Evolutionary conservation across 441 rosid species (phyloP).

Genomic region (Arabidopsis hybrid): DNA sequence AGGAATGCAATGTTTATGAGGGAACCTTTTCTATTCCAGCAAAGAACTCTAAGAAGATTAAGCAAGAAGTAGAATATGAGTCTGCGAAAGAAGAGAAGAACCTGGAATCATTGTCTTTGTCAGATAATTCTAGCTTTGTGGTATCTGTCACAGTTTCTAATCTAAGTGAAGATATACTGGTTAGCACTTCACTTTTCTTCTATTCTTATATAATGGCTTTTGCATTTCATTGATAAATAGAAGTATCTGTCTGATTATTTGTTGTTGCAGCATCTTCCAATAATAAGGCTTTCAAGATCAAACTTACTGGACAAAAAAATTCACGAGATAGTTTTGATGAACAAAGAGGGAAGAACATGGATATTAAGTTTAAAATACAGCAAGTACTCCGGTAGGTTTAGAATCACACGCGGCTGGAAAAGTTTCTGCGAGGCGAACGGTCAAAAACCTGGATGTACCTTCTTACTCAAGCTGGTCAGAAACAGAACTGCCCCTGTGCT

Average conservation of each 20-base stretch:
- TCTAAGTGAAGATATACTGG: not conserved
- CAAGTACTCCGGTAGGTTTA: not conserved
- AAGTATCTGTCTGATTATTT: not conserved
- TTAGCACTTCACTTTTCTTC: not conserved
- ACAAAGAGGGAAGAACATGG: constrained; percentile 1
- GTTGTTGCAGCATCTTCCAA: constrained; percentile 4
- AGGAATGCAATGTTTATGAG: too few relatives aligned
- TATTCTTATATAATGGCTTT: not conserved
- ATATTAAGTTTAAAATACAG: not conserved
- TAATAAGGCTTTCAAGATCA: not conserved
- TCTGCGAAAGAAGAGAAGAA: not conserved
- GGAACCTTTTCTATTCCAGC: too few relatives aligned
- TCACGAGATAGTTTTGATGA: not conserved
- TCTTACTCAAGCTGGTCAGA: not conserved
- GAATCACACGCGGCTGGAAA: not conserved
- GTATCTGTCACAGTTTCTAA: not conserved
- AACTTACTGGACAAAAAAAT: not conserved
- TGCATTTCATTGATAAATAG: not conserved
- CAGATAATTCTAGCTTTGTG: not conserved
- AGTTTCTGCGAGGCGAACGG: constrained; percentile 6
- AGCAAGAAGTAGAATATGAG: constrained; percentile 1
- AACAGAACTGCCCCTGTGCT: not conserved
- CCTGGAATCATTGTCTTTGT: not conserved
- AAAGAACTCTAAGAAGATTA: not conserved
- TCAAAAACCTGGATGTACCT: not conserved